Percentiles rank a stretch among this genome's conserved stretches.
phyloP scores from a whole-genome alignment of 2,329 filamentous ascomycete species.

The Phialocephala sp. region DNA sequence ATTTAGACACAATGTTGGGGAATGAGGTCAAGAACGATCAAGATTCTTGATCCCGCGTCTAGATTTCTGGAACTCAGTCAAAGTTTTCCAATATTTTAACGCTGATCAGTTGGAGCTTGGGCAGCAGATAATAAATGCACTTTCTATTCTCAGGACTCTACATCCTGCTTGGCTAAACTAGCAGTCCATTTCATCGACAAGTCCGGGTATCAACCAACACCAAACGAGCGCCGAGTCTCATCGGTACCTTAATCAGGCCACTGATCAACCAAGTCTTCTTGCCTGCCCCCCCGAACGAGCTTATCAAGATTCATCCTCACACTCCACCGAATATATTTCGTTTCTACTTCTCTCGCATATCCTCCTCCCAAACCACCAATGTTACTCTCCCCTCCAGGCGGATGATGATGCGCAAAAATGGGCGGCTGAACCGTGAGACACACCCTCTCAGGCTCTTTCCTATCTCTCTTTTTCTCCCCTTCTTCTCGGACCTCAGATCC shows the following conservation, averaged over 20 bases:
- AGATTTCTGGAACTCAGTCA: too few relatives aligned
- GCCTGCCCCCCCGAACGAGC: constrained; percentile 21
- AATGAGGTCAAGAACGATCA: too few relatives aligned
- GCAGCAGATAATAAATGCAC: too few relatives aligned
- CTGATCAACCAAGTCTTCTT: constrained; percentile 27
- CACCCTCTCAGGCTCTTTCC: constrained; percentile 27
- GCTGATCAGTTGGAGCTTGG: too few relatives aligned
- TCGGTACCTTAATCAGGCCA: constrained; percentile 24
- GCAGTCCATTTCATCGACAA: too few relatives aligned
- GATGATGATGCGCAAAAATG: constrained; percentile 33
- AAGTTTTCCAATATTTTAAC: too few relatives aligned
- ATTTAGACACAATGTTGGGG: too few relatives aligned
- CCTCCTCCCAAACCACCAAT: constrained; percentile 31
- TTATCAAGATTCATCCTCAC: constrained; percentile 31
- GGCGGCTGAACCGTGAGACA: constrained; percentile 31
- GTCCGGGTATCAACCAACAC: too few relatives aligned
- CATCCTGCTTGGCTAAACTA: too few relatives aligned
- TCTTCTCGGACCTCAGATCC: constrained; percentile 2
- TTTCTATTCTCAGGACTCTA: too few relatives aligned
- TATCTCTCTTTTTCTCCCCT: constrained; percentile 9
- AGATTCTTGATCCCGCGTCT: too few relatives aligned
- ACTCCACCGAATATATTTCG: constrained; percentile 31
- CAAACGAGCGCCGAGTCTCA: too few relatives aligned
- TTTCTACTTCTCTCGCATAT: constrained; percentile 30
- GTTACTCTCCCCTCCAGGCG: constrained; percentile 28